A percentile compares a stretch with the other conserved stretches of the same genome.
Evolutionary conservation across 441 rosid genomes (phyloP).

Genomic region (Jatropha podagrica): DNA sequence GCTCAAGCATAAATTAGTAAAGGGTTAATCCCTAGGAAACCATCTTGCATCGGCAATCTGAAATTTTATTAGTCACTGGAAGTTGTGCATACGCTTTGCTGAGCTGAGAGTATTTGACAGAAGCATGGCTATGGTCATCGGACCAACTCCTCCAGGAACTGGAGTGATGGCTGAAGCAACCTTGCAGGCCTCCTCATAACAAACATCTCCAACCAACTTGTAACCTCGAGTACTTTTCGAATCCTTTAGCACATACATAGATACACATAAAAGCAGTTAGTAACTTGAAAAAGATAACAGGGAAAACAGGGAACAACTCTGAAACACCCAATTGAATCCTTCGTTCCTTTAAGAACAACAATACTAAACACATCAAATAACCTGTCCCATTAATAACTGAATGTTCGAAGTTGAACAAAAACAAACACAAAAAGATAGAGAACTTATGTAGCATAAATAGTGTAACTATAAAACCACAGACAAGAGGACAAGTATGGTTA

Average conservation of each 20-base stretch:
- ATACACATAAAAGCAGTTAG: conserved; percentile 7
- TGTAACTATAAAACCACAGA: not conserved
- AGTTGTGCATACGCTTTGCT: conserved; percentile 56
- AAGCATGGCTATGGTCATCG: conserved; percentile 95
- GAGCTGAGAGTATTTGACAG: conserved; percentile 70
- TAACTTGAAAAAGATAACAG: not conserved
- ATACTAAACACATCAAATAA: not conserved
- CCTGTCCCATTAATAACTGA: not conserved
- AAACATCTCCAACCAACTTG: conserved; percentile 76
- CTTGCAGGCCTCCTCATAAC: conserved; percentile 72
- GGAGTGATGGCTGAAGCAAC: conserved; percentile 83
- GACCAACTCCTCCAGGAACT: conserved; percentile 94
- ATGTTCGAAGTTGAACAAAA: not conserved
- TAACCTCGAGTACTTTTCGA: conserved; percentile 56
- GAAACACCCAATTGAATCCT: not conserved
- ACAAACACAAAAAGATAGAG: not conserved
- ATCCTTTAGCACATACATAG: conserved; percentile 45
- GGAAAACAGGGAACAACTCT: not conserved
- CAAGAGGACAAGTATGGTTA: conserved; percentile 23
- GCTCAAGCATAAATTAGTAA: not conserved
- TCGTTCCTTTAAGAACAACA: not conserved
- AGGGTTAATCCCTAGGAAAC: not conserved
- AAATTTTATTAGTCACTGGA: conserved; percentile 37
- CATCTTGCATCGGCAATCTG: not conserved
- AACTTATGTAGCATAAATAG: not conserved